Evolutionary conservation across 805 yeast species (phyloP), one percentile per base, ranked within the genome.

Genomic region (Candida xiaguanensis): DNA sequence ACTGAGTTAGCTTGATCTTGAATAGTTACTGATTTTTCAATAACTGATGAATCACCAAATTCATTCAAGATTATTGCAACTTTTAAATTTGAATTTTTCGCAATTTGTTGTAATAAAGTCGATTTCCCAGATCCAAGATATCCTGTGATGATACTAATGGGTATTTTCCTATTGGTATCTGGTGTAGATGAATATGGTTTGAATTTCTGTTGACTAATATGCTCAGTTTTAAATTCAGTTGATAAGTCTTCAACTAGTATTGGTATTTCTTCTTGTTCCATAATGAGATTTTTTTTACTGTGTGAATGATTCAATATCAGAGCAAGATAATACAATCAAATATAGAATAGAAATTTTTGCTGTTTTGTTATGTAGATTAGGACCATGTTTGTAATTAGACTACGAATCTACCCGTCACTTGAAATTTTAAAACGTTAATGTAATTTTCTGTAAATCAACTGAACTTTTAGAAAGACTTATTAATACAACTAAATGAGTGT

Each of bases 101-200:
- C 88, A 13, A 93, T 77, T 41, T 74, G 71, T 38, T 86, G 87
- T 19, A 93, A 67, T 34, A 93, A 61, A 0, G 98, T 91, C 11
- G 93, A 83, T 54, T 93, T 93, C 1, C 99, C 99, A 9, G 95
- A 83, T 1, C 99, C 99, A 28, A 93, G 63, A 55, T 90, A 93
- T 2, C 99, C 99, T 0, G 99, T 91, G 27, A 93, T 80, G 12
- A 93, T 87, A 0, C 97, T 88, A 13, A 93, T 79, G 1, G 99
- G 99, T 4, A 90, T 90, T 55, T 78, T 81, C 19, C 57, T 55
- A 32, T 7, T 14, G 2, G 7, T 12, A 34, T 34, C 27, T n/a
- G 36, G 36, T 3, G 36, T 34, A 14, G 36, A 34, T 5, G 36
- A 34, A 25, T 14, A 34, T 11, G 36, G 36, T 22, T 34, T 34